Percentiles rank a stretch among this genome's conserved stretches.
Conservation (phyloP, 2,329 filamentous ascomycete species). For the Beauveria scarabaeidicola region DNA sequence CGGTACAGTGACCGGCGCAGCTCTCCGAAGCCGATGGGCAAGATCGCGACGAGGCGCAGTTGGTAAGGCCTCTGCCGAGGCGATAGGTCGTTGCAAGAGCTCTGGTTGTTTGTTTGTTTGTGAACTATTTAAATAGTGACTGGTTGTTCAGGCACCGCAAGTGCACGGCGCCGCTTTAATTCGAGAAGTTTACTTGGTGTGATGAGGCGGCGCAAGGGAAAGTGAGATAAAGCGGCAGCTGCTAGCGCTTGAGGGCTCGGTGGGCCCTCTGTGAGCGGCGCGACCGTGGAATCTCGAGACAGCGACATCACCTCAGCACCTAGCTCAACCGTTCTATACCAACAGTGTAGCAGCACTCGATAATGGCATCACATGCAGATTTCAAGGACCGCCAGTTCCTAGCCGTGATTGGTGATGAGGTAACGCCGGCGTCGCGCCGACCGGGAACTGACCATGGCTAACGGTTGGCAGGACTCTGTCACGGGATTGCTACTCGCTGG, state of each 20-base stretch:
- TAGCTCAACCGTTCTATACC: not conserved
- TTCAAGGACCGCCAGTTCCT: conserved; percentile 89
- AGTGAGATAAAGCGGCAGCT: conserved; percentile 1
- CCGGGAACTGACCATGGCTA: conserved; percentile 13
- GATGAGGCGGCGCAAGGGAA: not conserved
- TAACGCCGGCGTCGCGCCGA: conserved; percentile 22
- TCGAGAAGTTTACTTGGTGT: no score
- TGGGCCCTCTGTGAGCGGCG: conserved; percentile 1
- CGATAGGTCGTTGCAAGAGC: not conserved
- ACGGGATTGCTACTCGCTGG: conserved; percentile 92
- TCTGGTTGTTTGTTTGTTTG: conserved; percentile 9
- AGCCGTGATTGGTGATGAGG: conserved; percentile 96
- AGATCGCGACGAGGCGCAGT: not conserved
- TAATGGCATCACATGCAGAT: conserved; percentile 46
- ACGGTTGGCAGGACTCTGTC: conserved; percentile 70
- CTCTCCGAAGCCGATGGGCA: not conserved
- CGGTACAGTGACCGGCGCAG: not conserved
- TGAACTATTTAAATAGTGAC: not conserved
- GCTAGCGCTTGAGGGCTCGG: not conserved
- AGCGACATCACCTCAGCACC: not conserved
- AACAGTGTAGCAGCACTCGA: conserved; percentile 10
- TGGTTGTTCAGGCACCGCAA: conserved; percentile 7
- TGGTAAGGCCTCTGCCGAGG: not conserved
- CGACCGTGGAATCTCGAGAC: not conserved
- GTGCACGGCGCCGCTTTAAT: not conserved